These are phyloP conservation scores for Elasticomyces elasticus DNA, from an alignment of 495 filamentous ascomycete species.

Conservation along the genomic window DNA sequence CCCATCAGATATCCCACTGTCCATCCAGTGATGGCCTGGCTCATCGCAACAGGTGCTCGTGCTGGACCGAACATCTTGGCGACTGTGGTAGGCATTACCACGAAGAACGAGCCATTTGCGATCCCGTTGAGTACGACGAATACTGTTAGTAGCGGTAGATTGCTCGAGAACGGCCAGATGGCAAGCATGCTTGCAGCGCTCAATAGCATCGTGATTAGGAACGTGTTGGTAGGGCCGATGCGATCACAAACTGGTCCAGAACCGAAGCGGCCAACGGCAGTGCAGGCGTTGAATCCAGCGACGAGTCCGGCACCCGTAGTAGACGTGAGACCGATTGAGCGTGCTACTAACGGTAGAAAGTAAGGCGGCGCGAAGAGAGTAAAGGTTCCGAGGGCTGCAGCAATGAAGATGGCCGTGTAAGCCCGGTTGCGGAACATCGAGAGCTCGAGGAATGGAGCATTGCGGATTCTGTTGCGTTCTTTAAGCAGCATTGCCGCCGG, in stretches of 20 bases:
- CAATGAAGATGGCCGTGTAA: not conserved
- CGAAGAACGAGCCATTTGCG: slow-evolving; percentile 2
- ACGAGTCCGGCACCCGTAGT: not conserved
- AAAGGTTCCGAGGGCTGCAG: not conserved
- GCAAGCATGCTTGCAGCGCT: slow-evolving; percentile 1
- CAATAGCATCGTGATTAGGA: not conserved
- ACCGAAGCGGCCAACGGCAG: not conserved
- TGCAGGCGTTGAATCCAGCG: slow-evolving; percentile 3
- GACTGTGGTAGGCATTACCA: not conserved
- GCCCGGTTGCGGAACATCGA: slow-evolving; percentile 2
- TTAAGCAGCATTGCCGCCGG: not conserved
- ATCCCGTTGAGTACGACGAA: slow-evolving; percentile 1
- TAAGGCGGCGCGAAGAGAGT: slow-evolving; percentile 1
- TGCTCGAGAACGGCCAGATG: slow-evolving; percentile 1
- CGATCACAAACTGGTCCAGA: not conserved
- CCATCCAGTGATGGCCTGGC: slow-evolving; percentile 1
- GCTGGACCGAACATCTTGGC: slow-evolving; percentile 1
- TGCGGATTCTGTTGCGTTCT: not conserved
- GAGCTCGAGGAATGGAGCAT: not conserved
- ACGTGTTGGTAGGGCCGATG: not conserved
- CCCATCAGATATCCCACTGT: slow-evolving; percentile 1
- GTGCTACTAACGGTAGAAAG: not conserved
- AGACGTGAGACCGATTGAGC: not conserved
- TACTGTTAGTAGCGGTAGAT: not conserved
- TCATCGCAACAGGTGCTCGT: not conserved